Evolutionary conservation across 2,329 filamentous ascomycete genomes (phyloP), one percentile per base, ranked within the genome.

Genomic region (Aulographum hederae): DNA sequence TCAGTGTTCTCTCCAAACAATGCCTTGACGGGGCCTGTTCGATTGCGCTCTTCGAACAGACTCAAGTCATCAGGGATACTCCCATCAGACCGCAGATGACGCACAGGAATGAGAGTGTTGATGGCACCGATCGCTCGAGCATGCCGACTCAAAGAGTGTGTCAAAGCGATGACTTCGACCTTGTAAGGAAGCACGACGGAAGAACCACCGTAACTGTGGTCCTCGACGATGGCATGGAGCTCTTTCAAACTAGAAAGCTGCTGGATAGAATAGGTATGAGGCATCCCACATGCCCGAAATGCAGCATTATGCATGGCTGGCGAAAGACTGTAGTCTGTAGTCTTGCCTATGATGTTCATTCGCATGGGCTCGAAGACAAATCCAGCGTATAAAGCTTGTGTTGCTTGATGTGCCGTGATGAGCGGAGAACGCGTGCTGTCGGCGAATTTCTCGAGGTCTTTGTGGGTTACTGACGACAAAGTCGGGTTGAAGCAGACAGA

Each of bases 1-100:
- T 85, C 78, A 0, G 78, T 84, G 37, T 85, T 85, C 36, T 84
- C 77, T 1, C 78, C 79, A 38, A 81, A 79, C 0, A 84, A 58
- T 0, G 73, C 75, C 38, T 67, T 66, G 5, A 81, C 67, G 0
- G 71, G 67, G 0, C 78, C 77, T 1, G 72, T 63, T 27, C 69
- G 63, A 38, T 74, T 74, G 36, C 73, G 63, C 28, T 72, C 62
- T 18, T 61, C 56, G 28, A 61, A 56, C n/a, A 69, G 51, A 1
- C 61, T 61, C 4, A 53, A 35, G 18, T 68, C 67, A 18, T 64
- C 58, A 1, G 71, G 65, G 1, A 72, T 63, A 21, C 58, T 62
- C 2, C 67, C 67, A 34, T 73, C 65, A 1, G 59, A 47, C 8
- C 65, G 52, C 5, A 71, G 50, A 10, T 66, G 59, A 15, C 78